Base-by-base conservation (phyloP, 2,329 filamentous ascomycete genomes). In the Phoma herbarum region DNA sequence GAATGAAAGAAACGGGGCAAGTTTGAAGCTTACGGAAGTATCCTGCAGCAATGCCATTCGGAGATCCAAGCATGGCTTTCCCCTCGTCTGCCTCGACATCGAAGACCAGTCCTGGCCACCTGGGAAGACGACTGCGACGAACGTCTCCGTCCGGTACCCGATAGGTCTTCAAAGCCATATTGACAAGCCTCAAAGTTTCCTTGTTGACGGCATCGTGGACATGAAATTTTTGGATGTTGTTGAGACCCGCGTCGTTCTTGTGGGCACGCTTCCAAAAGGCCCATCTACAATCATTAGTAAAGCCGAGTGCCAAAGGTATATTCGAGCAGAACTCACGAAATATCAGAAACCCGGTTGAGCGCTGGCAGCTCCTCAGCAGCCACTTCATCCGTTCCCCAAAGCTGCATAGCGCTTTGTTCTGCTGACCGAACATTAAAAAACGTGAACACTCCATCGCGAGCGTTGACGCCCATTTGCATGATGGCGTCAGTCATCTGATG, bases 61-160 rank as follows among this genome's bases (percentile, higher is more conserved):
- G 61, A 7, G 61, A 58, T 1, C 57, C 60, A 2, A 67, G 35
- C 12, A 67, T 59, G 3, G 60, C 63, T 48, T 59, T 56, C 4
- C 51, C 57, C 16, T 55, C 51, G 1, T 45, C 25, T 1, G 51
- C 43, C 2, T 47, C 33, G 5, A 55, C 55, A 6, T 16, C 8
- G 20, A 59, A 52, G 1, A 43, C 42, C 2, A 59, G 16, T 22
- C 57, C 47, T 10, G 57, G 51, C 41, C 57, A 59, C n/a, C 31
- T 49, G 4, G 49, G 50, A 28, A 53, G 23, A n/a, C 8, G 11
- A 2, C 9, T 26, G 4, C 31, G 23, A 20, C 56, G 50, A 8
- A 37, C 5, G 18, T 59, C 37, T n/a, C 33, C 45, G 1, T 50
- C 39, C 5, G 56, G 45, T 1, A 59, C 45, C 25, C 22, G 2